Evolutionary conservation across 2,329 filamentous ascomycete genomes (phyloP).

Genomic region (Fusarium guadeloupense): DNA sequence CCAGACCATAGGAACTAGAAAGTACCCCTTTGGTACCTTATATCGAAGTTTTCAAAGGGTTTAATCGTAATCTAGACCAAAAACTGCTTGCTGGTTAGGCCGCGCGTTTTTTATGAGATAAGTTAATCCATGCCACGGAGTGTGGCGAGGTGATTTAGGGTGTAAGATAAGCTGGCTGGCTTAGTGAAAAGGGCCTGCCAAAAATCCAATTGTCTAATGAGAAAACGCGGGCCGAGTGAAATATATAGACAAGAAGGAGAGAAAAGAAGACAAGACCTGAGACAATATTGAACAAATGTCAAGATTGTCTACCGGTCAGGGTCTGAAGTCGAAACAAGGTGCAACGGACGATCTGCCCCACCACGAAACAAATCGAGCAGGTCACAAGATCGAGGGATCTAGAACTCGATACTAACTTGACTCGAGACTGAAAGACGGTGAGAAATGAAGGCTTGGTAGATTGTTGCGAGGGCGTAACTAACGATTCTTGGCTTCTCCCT

Average conservation of each 20-base stretch:
- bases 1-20: slow-evolving; percentile 22
- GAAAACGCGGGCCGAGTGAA: background rate
- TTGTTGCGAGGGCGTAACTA: background rate
- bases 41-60: background rate
- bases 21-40: too few species aligned
- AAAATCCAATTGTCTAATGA: background rate
- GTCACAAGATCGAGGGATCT: slow-evolving; percentile 31
- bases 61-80: background rate
- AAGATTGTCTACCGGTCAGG: slow-evolving; percentile 30
- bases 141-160: slow-evolving; percentile 27
- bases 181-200: background rate
- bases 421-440: slow-evolving; percentile 28
- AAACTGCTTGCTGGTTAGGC: background rate
- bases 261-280: background rate
- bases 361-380: slow-evolving; percentile 33
- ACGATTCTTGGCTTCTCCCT: too few species aligned
- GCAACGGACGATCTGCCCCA: slow-evolving; percentile 35
- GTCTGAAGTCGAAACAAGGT: slow-evolving; percentile 23
- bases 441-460: background rate
- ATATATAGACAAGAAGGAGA: background rate
- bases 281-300: slow-evolving; percentile 4
- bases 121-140: slow-evolving; percentile 25
- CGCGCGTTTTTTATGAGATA: slow-evolving; percentile 26
- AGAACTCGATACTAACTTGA: slow-evolving; percentile 10
- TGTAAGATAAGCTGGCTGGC: slow-evolving; percentile 15